phyloP scores from a whole-genome alignment of 1,284 basidiomycete genomes.

The Pisolithus thermaeus region DNA sequence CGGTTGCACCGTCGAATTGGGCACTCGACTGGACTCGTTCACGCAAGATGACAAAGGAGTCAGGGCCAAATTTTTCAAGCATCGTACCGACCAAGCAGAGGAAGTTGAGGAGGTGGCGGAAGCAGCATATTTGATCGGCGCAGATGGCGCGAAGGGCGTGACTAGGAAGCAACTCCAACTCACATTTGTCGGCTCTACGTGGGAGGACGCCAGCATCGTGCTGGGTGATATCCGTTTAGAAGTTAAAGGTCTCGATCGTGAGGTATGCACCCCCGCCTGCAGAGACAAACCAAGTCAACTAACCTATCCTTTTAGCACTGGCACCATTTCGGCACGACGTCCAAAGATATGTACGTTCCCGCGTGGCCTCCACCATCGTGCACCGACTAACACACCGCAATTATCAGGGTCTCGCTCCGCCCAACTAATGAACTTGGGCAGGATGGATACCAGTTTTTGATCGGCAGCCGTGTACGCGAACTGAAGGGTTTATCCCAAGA shows the following conservation, averaged over 20 bases:
- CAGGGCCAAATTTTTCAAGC: no score
- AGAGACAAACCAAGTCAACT: background rate
- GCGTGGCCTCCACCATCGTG: background rate
- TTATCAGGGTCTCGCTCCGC: slow-evolving; percentile 11
- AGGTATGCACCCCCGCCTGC: slow-evolving; percentile 22
- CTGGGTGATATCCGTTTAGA: slow-evolving; percentile 36
- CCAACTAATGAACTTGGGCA: slow-evolving; percentile 7
- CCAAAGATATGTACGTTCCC: slow-evolving; percentile 6
- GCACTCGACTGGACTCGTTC: no score
- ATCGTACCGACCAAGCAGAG: background rate
- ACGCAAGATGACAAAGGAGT: no score
- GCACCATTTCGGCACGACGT: slow-evolving; percentile 24
- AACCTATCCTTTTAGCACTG: slow-evolving; percentile 19
- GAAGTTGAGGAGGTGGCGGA: no score
- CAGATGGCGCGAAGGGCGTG: slow-evolving; percentile 9
- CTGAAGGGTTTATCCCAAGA: slow-evolving; percentile 23
- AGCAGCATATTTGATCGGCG: no score
- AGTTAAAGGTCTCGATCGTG: slow-evolving; percentile 26
- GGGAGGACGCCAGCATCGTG: slow-evolving; percentile 28
- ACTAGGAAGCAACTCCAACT: slow-evolving; percentile 40
- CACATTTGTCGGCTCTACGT: slow-evolving; percentile 41
- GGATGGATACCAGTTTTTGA: slow-evolving; percentile 29
- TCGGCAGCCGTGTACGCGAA: slow-evolving; percentile 24
- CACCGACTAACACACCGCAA: background rate
- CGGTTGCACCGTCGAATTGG: no score